Percentiles rank a stretch among this genome's conserved stretches.
Conservation (phyloP, 2,329 filamentous ascomycete species). For the Emergomyces africanus region DNA sequence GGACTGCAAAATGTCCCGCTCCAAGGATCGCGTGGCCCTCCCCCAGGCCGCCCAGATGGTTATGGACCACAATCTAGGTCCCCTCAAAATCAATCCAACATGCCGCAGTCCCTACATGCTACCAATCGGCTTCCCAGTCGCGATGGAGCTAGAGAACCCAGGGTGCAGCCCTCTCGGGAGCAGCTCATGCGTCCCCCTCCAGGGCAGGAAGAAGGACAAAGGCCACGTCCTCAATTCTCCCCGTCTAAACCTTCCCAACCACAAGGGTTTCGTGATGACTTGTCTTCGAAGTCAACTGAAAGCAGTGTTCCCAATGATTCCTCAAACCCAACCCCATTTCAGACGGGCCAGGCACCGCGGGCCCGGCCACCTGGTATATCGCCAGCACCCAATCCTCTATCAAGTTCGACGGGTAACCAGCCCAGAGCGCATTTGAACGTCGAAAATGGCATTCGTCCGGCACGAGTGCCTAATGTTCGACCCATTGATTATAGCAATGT, state of each 20-base stretch:
- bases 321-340: constrained; percentile 3
- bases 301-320: background rate
- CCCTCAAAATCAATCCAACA: constrained; percentile 18
- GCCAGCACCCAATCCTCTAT: constrained; percentile 1
- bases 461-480: background rate
- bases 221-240: constrained; percentile 20
- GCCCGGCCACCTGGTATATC: constrained; percentile 1
- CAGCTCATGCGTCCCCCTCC: constrained; percentile 22
- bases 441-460: constrained; percentile 1
- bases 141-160: constrained; percentile 21
- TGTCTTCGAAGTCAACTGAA: constrained; percentile 10
- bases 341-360: constrained; percentile 2
- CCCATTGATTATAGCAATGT: background rate
- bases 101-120: constrained; percentile 13
- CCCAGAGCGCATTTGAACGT: background rate
- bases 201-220: constrained; percentile 29
- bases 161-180: constrained; percentile 25
- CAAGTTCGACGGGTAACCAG: background rate
- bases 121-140: constrained; percentile 24
- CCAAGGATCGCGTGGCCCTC: constrained; percentile 15
- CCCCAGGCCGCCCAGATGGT: constrained; percentile 14
- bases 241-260: constrained; percentile 17
- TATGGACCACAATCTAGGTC: constrained; percentile 17
- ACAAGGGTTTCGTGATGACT: constrained; percentile 14
- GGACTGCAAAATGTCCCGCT: constrained; percentile 12